These are phyloP conservation scores for Chlamydomonas sphaeroides DNA, from an alignment of 139 green algal species.

Conservation along the genomic window DNA sequence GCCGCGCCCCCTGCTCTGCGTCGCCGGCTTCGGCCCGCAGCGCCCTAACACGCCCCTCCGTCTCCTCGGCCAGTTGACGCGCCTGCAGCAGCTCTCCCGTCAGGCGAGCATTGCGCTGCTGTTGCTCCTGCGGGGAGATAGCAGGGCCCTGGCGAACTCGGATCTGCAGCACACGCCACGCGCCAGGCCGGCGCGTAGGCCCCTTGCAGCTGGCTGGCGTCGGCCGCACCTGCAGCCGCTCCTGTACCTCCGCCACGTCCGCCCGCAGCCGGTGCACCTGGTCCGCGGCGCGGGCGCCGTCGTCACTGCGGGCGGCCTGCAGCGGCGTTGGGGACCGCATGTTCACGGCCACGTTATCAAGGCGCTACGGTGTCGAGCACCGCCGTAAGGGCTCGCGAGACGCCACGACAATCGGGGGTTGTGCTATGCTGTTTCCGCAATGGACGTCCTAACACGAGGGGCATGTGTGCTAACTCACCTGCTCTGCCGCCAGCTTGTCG, in stretches of 20 bases:
- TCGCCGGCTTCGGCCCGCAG: not conserved
- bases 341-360: too few relatives aligned
- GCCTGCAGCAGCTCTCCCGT: not conserved
- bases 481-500: slow-evolving; percentile 13
- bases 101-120: not conserved
- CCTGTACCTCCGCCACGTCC: not conserved
- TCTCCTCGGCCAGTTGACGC: not conserved
- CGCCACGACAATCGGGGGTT: too few relatives aligned
- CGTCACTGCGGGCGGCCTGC: not conserved
- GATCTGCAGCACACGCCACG: too few relatives aligned
- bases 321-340: too few relatives aligned
- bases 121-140: slow-evolving; percentile 13
- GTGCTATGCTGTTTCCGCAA: too few relatives aligned
- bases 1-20: not conserved
- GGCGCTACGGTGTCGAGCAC: too few relatives aligned
- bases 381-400: too few relatives aligned
- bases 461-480: slow-evolving; percentile 6
- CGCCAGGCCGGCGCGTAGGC: too few relatives aligned
- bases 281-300: not conserved
- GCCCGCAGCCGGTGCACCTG: slow-evolving; percentile 14
- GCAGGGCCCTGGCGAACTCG: too few relatives aligned
- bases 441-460: too few relatives aligned
- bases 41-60: not conserved
- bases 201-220: too few relatives aligned
- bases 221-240: slow-evolving; percentile 3